Evolutionary conservation across 495 filamentous ascomycete genomes (phyloP).

Genomic region (Articulospora tetracladia): DNA sequence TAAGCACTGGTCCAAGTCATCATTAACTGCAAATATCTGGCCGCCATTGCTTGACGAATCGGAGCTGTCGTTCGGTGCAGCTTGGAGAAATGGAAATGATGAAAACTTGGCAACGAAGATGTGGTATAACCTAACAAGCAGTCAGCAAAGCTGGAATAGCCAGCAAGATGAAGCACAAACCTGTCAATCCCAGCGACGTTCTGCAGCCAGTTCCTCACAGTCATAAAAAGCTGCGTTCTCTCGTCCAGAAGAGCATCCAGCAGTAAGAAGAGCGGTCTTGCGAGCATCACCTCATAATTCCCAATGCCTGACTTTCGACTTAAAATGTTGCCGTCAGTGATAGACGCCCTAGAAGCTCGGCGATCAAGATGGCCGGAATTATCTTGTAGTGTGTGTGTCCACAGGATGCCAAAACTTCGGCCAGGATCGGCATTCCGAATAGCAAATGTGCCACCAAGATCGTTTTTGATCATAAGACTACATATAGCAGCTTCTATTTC

Average conservation of each 20-base stretch:
- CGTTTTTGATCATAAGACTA: slow-evolving; percentile 60
- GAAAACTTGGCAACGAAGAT: slow-evolving; percentile 54
- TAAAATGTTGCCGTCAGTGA: slow-evolving; percentile 44
- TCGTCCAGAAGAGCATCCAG: slow-evolving; percentile 76
- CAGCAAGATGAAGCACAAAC: slow-evolving; percentile 28
- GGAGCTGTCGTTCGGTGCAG: slow-evolving; percentile 28
- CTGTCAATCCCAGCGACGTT: slow-evolving; percentile 64
- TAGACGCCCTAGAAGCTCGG: slow-evolving; percentile 42
- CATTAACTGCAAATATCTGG: slow-evolving; percentile 35
- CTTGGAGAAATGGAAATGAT: slow-evolving; percentile 48
- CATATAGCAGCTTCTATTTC: slow-evolving; percentile 79
- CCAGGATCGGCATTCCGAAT: slow-evolving; percentile 51
- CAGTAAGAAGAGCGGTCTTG: slow-evolving; percentile 76
- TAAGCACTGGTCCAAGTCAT: slow-evolving; percentile 70
- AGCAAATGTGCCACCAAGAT: slow-evolving; percentile 46
- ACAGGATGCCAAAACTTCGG: slow-evolving; percentile 66
- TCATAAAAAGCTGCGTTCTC: slow-evolving; percentile 67
- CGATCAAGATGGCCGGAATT: slow-evolving; percentile 39
- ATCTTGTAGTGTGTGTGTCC: slow-evolving; percentile 75
- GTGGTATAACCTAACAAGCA: slow-evolving; percentile 42
- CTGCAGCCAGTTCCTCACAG: slow-evolving; percentile 78
- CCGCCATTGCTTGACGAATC: slow-evolving; percentile 24
- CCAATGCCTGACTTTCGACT: slow-evolving; percentile 44
- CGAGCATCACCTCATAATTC: slow-evolving; percentile 66
- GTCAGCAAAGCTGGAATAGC: slow-evolving; percentile 10